Conservation (phyloP, 495 filamentous ascomycete genomes). For the Daldinia decipiens region DNA sequence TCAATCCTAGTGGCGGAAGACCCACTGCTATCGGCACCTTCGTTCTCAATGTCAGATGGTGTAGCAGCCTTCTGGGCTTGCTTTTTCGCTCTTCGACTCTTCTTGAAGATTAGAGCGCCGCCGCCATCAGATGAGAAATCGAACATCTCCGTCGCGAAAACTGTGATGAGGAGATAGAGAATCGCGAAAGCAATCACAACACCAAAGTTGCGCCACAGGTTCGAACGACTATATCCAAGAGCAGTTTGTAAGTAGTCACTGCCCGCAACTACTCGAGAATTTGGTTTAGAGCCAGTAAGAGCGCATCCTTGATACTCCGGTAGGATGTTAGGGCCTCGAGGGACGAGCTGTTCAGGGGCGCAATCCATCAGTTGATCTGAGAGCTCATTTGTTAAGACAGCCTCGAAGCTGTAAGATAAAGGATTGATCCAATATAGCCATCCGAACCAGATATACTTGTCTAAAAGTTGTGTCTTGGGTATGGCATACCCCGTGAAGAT, state of each 20-base stretch:
- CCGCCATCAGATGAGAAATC: conserved; percentile 59
- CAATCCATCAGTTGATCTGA: conserved; percentile 62
- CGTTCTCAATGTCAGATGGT: conserved; percentile 60
- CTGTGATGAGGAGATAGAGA: conserved; percentile 74
- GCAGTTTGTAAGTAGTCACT: conserved; percentile 65
- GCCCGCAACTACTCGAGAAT: conserved; percentile 61
- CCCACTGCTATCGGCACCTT: conserved; percentile 22
- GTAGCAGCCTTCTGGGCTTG: conserved; percentile 56
- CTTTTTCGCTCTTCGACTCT: conserved; percentile 67
- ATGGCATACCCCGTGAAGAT: conserved; percentile 68
- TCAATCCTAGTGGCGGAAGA: conserved; percentile 36
- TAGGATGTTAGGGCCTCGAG: conserved; percentile 61
- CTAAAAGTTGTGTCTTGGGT: conserved; percentile 49
- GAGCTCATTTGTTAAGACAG: conserved; percentile 67
- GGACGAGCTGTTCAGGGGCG: conserved; percentile 64
- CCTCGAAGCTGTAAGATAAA: conserved; percentile 66
- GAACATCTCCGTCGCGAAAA: conserved; percentile 56
- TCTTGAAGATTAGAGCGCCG: conserved; percentile 75
- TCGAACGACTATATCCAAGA: conserved; percentile 68
- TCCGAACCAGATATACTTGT: conserved; percentile 65
- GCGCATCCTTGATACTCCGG: conserved; percentile 70
- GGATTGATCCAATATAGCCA: conserved; percentile 69
- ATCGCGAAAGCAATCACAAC: conserved; percentile 76
- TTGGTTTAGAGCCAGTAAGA: conserved; percentile 64
- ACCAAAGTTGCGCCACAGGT: conserved; percentile 86